Conservation (phyloP, 495 filamentous ascomycete genomes). For the Aspergillus baeticus region DNA sequence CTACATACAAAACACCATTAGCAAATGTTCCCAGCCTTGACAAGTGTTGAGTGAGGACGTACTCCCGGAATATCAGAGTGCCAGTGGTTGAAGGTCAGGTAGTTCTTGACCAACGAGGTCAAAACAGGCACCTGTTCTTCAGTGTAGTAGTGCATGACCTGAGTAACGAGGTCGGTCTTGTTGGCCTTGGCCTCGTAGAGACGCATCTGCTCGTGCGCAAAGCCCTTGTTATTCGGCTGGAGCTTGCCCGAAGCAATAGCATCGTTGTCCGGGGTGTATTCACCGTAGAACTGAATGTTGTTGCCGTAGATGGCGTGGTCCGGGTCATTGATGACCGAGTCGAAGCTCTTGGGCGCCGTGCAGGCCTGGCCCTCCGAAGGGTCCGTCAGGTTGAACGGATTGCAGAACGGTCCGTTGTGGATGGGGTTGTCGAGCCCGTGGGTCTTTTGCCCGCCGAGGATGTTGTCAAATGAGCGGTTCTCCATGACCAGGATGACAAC, state of each 20-base stretch:
- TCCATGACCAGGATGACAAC: constrained; percentile 46
- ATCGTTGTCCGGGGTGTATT: constrained; percentile 39
- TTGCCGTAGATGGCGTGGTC: constrained; percentile 50
- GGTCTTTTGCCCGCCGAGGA: constrained; percentile 40
- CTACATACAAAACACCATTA: constrained; percentile 21
- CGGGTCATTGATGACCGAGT: constrained; percentile 48
- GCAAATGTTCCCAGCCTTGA: background rate
- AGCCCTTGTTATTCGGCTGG: constrained; percentile 38
- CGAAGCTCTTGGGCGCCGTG: constrained; percentile 39
- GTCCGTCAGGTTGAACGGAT: constrained; percentile 42
- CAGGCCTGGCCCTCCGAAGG: constrained; percentile 36
- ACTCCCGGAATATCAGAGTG: constrained; percentile 48
- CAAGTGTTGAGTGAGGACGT: constrained; percentile 18
- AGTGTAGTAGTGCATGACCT: constrained; percentile 54
- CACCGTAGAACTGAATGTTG: constrained; percentile 52
- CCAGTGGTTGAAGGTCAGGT: constrained; percentile 52
- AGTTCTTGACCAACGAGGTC: constrained; percentile 48
- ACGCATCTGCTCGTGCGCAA: constrained; percentile 48
- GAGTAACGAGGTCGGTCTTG: constrained; percentile 34
- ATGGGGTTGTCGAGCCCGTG: constrained; percentile 42
- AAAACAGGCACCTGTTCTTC: constrained; percentile 49
- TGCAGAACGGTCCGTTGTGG: constrained; percentile 45
- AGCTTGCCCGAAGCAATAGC: constrained; percentile 35
- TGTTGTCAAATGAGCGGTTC: constrained; percentile 47
- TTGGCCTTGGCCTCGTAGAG: constrained; percentile 30